Percentiles rank a stretch among this genome's conserved stretches.
Evolutionary conservation across 805 yeast species (phyloP).

Genomic region (Candida taoyuanica): DNA sequence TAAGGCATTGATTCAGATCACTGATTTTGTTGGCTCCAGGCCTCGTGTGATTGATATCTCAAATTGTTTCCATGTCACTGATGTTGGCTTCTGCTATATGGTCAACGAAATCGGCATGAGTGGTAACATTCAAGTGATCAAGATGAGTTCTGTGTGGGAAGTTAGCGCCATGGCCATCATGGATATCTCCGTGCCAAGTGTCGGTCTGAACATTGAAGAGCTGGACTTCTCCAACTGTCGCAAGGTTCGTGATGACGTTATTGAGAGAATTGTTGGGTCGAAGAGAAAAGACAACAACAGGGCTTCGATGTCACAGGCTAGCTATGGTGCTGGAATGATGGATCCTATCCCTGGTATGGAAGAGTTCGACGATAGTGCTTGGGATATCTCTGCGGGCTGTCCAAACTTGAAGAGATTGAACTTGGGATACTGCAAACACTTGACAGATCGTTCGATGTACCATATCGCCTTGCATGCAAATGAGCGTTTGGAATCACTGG

Average conservation of each 20-base stretch:
- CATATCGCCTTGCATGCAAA: conserved; percentile 58
- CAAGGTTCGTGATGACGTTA: conserved; percentile 65
- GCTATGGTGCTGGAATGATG: conserved; percentile 11
- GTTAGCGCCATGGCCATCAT: conserved; percentile 76
- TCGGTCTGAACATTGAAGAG: conserved; percentile 54
- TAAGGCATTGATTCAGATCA: conserved; percentile 48
- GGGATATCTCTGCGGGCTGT: conserved; percentile 45
- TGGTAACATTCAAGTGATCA: conserved; percentile 50
- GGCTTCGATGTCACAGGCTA: background rate
- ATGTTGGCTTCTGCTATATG: conserved; percentile 66
- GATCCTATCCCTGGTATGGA: conserved; percentile 31
- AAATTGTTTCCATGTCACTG: conserved; percentile 73
- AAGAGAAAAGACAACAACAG: conserved; percentile 15
- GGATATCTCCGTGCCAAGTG: conserved; percentile 65
- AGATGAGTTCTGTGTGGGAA: conserved; percentile 72
- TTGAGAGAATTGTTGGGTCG: conserved; percentile 66
- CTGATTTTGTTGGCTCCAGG: conserved; percentile 66
- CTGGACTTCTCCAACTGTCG: conserved; percentile 70
- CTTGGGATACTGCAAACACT: conserved; percentile 70
- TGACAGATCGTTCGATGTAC: conserved; percentile 64
- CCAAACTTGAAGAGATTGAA: conserved; percentile 47
- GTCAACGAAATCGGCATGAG: conserved; percentile 66
- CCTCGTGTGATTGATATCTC: conserved; percentile 59
- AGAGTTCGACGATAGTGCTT: conserved; percentile 17
- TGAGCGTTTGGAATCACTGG: conserved; percentile 48